Evolutionary conservation across 1,284 basidiomycete species (phyloP).

Genomic region (Thecaphora thlaspeos): DNA sequence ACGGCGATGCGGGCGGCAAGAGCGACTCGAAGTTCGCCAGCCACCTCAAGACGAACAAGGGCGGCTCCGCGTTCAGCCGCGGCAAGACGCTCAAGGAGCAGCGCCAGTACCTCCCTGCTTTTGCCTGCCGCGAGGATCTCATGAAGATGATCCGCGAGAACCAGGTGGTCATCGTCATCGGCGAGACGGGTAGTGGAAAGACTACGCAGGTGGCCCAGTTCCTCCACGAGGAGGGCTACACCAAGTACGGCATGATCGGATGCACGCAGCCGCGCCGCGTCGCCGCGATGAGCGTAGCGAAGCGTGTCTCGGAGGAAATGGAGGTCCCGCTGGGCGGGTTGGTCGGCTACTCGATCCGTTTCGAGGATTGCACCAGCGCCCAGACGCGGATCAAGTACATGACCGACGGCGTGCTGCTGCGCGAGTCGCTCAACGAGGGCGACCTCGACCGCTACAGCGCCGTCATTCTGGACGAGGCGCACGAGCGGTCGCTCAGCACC

Average conservation of each 20-base stretch:
- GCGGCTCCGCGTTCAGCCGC: too few relatives aligned
- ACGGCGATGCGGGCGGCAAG: conserved; percentile 71
- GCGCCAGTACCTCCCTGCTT: conserved; percentile 53
- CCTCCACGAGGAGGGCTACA: conserved; percentile 68
- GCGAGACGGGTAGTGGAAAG: conserved; percentile 97
- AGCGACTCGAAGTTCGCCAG: conserved; percentile 93
- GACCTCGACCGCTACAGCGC: conserved; percentile 86
- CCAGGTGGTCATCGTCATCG: conserved; percentile 93
- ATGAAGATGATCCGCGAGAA: conserved; percentile 80
- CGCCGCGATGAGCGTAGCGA: conserved; percentile 95
- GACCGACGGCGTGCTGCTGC: conserved; percentile 94
- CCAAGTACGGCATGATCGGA: conserved; percentile 85
- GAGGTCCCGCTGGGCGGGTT: conserved; percentile 89
- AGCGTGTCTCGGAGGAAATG: conserved; percentile 98
- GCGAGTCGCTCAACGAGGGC: conserved; percentile 96
- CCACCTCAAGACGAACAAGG: too few relatives aligned
- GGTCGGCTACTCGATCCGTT: conserved; percentile 97
- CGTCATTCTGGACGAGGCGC: conserved; percentile 97
- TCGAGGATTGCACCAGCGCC: conserved; percentile 86
- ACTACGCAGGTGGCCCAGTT: conserved; percentile 99
- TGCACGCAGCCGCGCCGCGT: conserved; percentile 97
- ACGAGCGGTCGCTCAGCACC: conserved; percentile 95
- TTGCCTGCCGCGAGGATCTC: conserved; percentile 48
- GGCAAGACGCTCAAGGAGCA: too few relatives aligned
- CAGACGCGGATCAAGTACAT: conserved; percentile 67